Percentiles rank a stretch among this genome's conserved stretches.
phyloP scores from a whole-genome alignment of 495 filamentous ascomycete genomes.

The Rostrohypoxylon terebratum region DNA sequence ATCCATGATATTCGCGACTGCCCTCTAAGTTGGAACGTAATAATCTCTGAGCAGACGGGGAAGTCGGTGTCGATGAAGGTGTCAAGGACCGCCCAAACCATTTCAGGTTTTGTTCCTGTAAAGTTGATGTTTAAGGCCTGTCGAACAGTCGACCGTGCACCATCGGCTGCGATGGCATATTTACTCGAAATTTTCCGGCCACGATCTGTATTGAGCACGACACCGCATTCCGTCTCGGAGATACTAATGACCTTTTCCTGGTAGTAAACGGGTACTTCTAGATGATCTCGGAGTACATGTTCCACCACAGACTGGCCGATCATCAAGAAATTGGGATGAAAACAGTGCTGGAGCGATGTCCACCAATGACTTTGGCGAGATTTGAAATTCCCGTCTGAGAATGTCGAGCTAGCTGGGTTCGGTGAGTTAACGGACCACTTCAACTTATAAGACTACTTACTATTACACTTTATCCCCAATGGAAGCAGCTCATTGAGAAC shows the following conservation, averaged over 20 bases:
- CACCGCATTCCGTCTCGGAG: conserved; percentile 25
- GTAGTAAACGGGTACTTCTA: conserved; percentile 35
- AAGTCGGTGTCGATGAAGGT: conserved; percentile 48
- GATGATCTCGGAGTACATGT: conserved; percentile 17
- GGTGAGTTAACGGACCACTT: conserved; percentile 2
- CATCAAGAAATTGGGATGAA: conserved; percentile 46
- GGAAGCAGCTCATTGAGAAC: conserved; percentile 43
- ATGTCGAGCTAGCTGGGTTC: conserved; percentile 44
- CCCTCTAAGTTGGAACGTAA: conserved; percentile 46
- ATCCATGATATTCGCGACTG: conserved; percentile 49
- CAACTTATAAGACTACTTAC: conserved; percentile 13
- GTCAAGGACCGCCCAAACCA: conserved; percentile 48
- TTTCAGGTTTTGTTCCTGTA: conserved; percentile 47
- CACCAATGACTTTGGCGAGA: conserved; percentile 48
- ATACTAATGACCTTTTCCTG: conserved; percentile 32
- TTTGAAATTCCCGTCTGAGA: conserved; percentile 43
- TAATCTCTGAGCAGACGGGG: conserved; percentile 45
- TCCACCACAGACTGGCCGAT: conserved; percentile 46
- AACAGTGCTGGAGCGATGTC: conserved; percentile 39
- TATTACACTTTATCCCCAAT: conserved; percentile 45
- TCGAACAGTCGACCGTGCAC: conserved; percentile 42
- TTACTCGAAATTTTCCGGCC: conserved; percentile 34
- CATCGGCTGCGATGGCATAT: conserved; percentile 43
- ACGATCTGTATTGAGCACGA: conserved; percentile 28
- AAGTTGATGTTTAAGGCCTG: conserved; percentile 33